Conservation (phyloP, 768 basidiomycete species). For the Candolleomyces eurysporus region DNA sequence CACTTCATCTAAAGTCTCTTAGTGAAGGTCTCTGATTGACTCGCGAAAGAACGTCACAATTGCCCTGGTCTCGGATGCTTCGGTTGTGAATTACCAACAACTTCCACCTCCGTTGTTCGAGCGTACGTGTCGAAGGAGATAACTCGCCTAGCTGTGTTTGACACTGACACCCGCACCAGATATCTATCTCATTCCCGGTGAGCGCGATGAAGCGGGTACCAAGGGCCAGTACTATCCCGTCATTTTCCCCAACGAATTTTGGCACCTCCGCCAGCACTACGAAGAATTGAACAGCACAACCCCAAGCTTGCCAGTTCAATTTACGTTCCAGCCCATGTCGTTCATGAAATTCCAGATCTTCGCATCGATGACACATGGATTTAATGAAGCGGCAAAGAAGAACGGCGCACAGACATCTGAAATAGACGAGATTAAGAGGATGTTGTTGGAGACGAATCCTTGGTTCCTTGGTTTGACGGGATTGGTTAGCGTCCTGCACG, state of each 20-base stretch:
- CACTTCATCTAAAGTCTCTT: not conserved
- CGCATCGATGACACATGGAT: conserved; percentile 80
- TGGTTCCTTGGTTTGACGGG: conserved; percentile 85
- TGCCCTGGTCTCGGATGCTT: conserved; percentile 75
- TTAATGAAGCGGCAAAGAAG: conserved; percentile 81
- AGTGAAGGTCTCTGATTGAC: not conserved
- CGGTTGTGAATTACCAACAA: conserved; percentile 47
- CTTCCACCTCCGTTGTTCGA: conserved; percentile 60
- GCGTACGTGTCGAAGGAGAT: conserved; percentile 44
- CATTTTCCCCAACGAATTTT: conserved; percentile 93
- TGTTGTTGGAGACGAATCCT: conserved; percentile 86
- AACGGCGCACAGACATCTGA: conserved; percentile 65
- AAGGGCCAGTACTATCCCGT: conserved; percentile 82
- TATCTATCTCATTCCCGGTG: conserved; percentile 55
- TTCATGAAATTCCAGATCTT: conserved; percentile 87
- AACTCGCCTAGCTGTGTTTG: conserved; percentile 9
- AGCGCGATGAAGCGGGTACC: conserved; percentile 63
- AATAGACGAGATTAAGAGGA: conserved; percentile 93
- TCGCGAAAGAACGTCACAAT: conserved; percentile 78
- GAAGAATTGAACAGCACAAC: conserved; percentile 86
- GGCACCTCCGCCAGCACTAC: conserved; percentile 82
- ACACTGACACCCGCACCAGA: conserved; percentile 38
- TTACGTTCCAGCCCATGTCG: conserved; percentile 83
- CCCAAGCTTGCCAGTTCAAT: conserved; percentile 69
- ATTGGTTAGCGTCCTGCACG: conserved; percentile 83